Evolutionary conservation across 352 stramenopile species (phyloP), one percentile per base, ranked within the genome.

Genomic region (Thraustotheca clavata): DNA sequence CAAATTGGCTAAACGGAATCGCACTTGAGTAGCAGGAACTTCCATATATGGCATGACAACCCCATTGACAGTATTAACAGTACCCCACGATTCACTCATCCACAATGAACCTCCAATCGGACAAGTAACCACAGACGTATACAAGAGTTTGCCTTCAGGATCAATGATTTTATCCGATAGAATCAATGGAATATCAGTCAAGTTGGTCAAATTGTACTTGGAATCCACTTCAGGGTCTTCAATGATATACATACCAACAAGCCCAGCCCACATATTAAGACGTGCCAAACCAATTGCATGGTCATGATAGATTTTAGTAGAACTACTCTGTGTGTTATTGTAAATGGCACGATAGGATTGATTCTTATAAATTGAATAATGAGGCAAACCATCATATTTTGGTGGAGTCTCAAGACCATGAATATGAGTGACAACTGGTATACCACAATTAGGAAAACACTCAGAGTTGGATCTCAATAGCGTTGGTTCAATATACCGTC

Each of bases 231-330:
- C 71, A 12, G 71, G 60, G 62, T 90, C 79, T 39, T 84, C 60
- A 49, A 90, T 68, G 40, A 86, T 71, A 67, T 90, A 90, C 2
- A 74, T n/a, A 14, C 80, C 80, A 36, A 80, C 72, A 50, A 88
- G 74, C 27, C 80, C 80, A 0, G 79, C 70, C 80, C 80, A 90
- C 16, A 71, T 71, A 41, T 87, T 90, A 22, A 90, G 66, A 12
- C 76, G 76, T 6, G 80, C 83, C 32, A 90, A 69, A 0, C 80
- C 78, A 20, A 80, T 80, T 12, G 79, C 79, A 62, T 89, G 80
- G 68, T 89, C 79, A 59, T 89, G 80, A 68, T 89, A 89, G 8
- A 89, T 55, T 60, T 89, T 89, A 32, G 80, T 88, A 2, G 76
- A 73, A 2, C 75, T 70, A 43, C 75, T 83, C 68, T 88, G 80